Percentiles rank a stretch among this genome's conserved stretches.
Conservation (phyloP, 2,329 filamentous ascomycete species). For the Dothideomycetes sp. region DNA sequence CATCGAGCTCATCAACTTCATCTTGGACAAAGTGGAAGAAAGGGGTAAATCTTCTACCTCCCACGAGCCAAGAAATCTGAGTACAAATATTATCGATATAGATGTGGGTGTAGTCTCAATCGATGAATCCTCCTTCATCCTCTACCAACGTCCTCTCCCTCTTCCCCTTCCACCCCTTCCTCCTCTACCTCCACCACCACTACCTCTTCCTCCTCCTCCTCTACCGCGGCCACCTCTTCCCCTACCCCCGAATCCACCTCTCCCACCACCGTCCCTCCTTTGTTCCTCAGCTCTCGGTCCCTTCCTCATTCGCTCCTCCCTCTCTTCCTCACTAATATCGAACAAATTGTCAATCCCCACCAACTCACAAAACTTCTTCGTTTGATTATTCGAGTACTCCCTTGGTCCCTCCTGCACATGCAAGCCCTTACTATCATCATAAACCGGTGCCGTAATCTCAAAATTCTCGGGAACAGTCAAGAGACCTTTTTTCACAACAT, state of each 20-base stretch:
- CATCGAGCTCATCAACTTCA: no score
- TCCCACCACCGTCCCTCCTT: slow-evolving; percentile 18
- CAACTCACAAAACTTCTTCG: slow-evolving; percentile 67
- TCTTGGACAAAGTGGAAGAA: no score
- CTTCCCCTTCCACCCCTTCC: slow-evolving; percentile 15
- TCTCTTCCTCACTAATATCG: slow-evolving; percentile 63
- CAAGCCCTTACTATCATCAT: slow-evolving; percentile 50
- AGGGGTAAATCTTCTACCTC: no score
- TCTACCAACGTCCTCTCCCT: not conserved
- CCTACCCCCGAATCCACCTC: slow-evolving; percentile 16
- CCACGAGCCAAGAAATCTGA: no score
- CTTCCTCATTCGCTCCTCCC: slow-evolving; percentile 46
- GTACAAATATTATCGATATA: no score
- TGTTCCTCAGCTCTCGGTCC: slow-evolving; percentile 44
- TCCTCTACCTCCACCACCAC: slow-evolving; percentile 14
- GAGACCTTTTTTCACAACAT: slow-evolving; percentile 55
- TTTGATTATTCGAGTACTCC: slow-evolving; percentile 86
- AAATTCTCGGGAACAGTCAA: slow-evolving; percentile 74
- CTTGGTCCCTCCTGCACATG: slow-evolving; percentile 54
- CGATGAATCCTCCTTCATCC: not conserved
- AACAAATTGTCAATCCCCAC: slow-evolving; percentile 69
- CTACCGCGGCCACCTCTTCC: slow-evolving; percentile 20
- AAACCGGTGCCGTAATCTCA: slow-evolving; percentile 61
- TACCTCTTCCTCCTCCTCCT: slow-evolving; percentile 17
- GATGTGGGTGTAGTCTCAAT: not conserved